Conservation (phyloP, 179 eudicot species). For the Amaranthus tricolor region DNA sequence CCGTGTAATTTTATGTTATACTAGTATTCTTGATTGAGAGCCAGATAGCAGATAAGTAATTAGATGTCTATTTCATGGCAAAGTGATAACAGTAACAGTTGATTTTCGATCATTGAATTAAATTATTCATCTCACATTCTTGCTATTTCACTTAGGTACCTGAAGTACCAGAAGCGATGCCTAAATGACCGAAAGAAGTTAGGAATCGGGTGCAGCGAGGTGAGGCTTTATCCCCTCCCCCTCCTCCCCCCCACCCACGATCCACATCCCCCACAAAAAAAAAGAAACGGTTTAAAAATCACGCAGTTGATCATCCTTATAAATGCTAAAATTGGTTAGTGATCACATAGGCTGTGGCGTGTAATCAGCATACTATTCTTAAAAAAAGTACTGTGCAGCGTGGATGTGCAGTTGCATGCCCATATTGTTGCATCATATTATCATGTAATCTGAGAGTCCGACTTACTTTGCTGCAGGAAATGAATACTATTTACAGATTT, state of each 20-base stretch:
- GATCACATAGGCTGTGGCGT: background rate
- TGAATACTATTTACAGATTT: slow-evolving; percentile 91
- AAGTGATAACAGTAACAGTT: background rate
- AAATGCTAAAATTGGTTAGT: too few relatives aligned
- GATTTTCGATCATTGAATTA: background rate
- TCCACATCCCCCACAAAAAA: too few relatives aligned
- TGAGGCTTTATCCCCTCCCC: slow-evolving; percentile 31
- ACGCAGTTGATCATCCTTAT: too few relatives aligned
- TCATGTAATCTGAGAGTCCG: background rate
- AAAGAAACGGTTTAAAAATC: too few relatives aligned
- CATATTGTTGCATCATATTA: background rate
- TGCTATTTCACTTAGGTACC: slow-evolving; percentile 52
- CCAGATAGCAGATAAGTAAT: background rate
- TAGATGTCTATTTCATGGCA: background rate
- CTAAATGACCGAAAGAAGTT: slow-evolving; percentile 76
- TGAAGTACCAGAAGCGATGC: slow-evolving; percentile 78
- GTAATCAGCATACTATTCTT: background rate
- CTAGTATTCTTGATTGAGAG: slow-evolving; percentile 13
- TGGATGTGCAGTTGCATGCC: background rate
- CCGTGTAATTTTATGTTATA: background rate
- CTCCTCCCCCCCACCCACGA: too few relatives aligned
- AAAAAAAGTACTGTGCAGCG: background rate
- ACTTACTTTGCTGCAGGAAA: slow-evolving; percentile 57
- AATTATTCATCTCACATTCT: slow-evolving; percentile 11
- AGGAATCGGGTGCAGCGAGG: slow-evolving; percentile 95